Conservation (phyloP, 2,329 filamentous ascomycete genomes). For the Botryosphaeria agaves region DNA sequence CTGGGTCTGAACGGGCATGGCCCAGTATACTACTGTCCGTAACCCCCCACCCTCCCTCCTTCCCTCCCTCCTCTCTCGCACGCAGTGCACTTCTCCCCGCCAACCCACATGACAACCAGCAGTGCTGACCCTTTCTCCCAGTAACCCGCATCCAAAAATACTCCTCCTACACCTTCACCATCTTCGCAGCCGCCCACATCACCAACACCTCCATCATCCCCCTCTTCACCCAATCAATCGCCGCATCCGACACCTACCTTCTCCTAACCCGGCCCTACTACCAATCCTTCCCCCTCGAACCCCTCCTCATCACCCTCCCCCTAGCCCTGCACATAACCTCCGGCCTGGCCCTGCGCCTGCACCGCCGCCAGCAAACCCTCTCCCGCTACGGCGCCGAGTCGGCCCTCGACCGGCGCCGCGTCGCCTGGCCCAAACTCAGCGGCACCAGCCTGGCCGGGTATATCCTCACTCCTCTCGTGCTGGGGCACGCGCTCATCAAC, state of each 20-base stretch:
- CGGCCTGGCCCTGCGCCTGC: constrained; percentile 58
- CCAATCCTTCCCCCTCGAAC: constrained; percentile 61
- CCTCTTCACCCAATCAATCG: constrained; percentile 52
- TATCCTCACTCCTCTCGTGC: constrained; percentile 44
- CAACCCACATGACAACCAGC: background rate
- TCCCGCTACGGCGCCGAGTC: constrained; percentile 58
- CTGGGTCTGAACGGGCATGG: constrained; percentile 48
- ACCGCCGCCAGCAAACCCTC: constrained; percentile 55
- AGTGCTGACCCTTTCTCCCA: constrained; percentile 15
- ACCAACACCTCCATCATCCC: constrained; percentile 71
- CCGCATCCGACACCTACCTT: constrained; percentile 66
- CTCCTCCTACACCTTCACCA: constrained; percentile 67
- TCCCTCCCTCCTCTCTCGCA: background rate
- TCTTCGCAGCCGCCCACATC: constrained; percentile 63
- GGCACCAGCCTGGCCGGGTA: constrained; percentile 61
- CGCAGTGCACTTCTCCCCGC: constrained; percentile 1
- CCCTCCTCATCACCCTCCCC: constrained; percentile 60
- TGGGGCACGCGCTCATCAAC: constrained; percentile 59
- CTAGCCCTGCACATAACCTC: constrained; percentile 59
- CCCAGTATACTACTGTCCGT: constrained; percentile 58
- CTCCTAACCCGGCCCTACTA: constrained; percentile 86
- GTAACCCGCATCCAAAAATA: constrained; percentile 70
- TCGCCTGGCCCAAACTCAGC: constrained; percentile 54
- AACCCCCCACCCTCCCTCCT: too few relatives aligned
- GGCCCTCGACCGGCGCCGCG: constrained; percentile 27